Percentiles rank a stretch among this genome's conserved stretches.
Evolutionary conservation across 2,329 filamentous ascomycete species (phyloP).

Genomic region (Neopestalotiopsis sp.): DNA sequence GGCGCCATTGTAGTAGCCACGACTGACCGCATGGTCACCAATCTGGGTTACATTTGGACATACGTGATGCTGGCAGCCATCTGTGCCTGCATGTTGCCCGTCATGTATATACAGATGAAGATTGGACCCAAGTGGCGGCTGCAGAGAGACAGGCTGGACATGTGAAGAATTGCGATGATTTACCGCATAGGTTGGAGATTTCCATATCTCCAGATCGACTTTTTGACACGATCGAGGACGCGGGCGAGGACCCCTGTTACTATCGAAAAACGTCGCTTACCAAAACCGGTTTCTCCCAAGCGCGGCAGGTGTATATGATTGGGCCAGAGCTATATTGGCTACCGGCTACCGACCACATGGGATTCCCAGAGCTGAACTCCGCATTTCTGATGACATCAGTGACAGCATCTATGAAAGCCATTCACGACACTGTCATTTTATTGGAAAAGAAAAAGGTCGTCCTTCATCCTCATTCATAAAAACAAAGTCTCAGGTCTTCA

Average conservation of each 20-base stretch:
- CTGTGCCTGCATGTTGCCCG: conserved; percentile 23
- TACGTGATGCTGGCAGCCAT: conserved; percentile 28
- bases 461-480: background rate
- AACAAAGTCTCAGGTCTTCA: background rate
- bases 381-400: background rate
- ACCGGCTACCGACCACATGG: background rate
- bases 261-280: background rate
- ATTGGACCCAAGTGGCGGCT: conserved; percentile 26
- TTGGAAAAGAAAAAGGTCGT: background rate
- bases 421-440: background rate
- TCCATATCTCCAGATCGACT: too few relatives aligned
- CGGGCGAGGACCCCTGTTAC: background rate
- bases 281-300: background rate
- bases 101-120: conserved; percentile 29
- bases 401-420: background rate
- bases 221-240: background rate
- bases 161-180: background rate
- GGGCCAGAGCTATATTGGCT: background rate
- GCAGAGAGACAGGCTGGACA: conserved; percentile 1
- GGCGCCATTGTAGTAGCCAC: conserved; percentile 33
- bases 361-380: background rate
- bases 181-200: too few relatives aligned
- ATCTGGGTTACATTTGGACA: conserved; percentile 25
- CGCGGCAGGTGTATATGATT: background rate
- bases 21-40: conserved; percentile 31